phyloP scores from a whole-genome alignment of 441 rosid species.

The Jatropha podagrica region DNA sequence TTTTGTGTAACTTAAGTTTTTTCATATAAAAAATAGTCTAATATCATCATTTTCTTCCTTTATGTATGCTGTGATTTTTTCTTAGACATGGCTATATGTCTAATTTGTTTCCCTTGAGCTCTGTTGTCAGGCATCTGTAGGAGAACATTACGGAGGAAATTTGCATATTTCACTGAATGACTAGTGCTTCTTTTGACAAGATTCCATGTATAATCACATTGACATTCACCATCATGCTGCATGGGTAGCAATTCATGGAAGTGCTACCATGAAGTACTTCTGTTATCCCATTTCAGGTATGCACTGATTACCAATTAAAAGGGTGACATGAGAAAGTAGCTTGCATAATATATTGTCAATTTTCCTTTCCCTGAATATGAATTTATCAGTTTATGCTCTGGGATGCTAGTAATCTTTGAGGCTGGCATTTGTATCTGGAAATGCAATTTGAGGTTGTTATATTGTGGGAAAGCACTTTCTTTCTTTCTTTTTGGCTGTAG shows the following conservation, averaged over 20 bases:
- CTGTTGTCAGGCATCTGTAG: slow-evolving; percentile 47
- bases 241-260: not conserved
- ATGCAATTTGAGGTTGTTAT: not conserved
- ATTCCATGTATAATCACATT: not conserved
- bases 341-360: not conserved
- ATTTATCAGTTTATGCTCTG: not conserved
- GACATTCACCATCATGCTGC: slow-evolving; percentile 5
- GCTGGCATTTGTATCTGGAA: not conserved
- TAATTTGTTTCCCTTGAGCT: slow-evolving; percentile 12
- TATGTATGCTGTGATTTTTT: slow-evolving; percentile 1
- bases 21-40: not conserved
- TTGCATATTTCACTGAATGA: slow-evolving; percentile 34
- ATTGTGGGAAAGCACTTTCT: not conserved
- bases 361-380: slow-evolving; percentile 1
- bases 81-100: not conserved
- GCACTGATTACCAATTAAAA: not conserved
- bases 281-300: not conserved
- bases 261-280: not conserved
- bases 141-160: slow-evolving; percentile 73
- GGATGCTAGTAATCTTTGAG: not conserved
- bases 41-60: not conserved
- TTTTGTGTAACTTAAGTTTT: not conserved
- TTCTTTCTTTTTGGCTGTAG: not conserved
- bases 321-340: slow-evolving; percentile 14
- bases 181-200: slow-evolving; percentile 11